Conservation (phyloP, 108 stramenopile genomes). For the Skeletonema costatum region DNA sequence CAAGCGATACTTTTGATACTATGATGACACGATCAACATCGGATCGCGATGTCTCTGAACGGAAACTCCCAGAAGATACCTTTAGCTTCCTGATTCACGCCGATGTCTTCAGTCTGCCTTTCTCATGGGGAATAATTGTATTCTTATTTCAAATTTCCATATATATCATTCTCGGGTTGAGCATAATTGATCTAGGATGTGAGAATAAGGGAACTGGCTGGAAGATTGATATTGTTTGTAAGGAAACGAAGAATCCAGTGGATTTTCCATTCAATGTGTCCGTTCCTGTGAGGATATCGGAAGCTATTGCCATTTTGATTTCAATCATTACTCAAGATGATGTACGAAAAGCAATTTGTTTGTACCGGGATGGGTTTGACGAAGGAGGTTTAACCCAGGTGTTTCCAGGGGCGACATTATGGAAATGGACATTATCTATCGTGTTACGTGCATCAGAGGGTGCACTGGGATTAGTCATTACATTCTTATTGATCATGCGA, state of each 20-base stretch:
- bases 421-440: background rate
- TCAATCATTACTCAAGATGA: slow-evolving; percentile 21
- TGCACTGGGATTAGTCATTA: background rate
- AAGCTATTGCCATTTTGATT: slow-evolving; percentile 11
- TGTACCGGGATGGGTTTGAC: slow-evolving; percentile 7
- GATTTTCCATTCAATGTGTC: slow-evolving; percentile 22
- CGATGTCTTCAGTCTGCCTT: background rate
- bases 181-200: background rate
- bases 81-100: slow-evolving; percentile 15
- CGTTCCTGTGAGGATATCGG: slow-evolving; percentile 8
- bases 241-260: slow-evolving; percentile 6
- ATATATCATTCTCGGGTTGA: background rate
- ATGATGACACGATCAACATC: background rate
- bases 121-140: slow-evolving; percentile 7
- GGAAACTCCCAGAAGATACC: slow-evolving; percentile 5
- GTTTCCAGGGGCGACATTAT: background rate
- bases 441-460: slow-evolving; percentile 10
- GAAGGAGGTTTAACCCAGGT: background rate
- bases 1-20: too few species aligned
- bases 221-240: background rate
- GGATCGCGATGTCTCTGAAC: too few species aligned
- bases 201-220: too few species aligned
- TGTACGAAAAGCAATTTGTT: slow-evolving; percentile 8
- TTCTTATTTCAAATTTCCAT: slow-evolving; percentile 10
- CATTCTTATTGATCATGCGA: slow-evolving; percentile 18